phyloP scores from a whole-genome alignment of 805 yeast species.

The Starmerella vaccinii region DNA sequence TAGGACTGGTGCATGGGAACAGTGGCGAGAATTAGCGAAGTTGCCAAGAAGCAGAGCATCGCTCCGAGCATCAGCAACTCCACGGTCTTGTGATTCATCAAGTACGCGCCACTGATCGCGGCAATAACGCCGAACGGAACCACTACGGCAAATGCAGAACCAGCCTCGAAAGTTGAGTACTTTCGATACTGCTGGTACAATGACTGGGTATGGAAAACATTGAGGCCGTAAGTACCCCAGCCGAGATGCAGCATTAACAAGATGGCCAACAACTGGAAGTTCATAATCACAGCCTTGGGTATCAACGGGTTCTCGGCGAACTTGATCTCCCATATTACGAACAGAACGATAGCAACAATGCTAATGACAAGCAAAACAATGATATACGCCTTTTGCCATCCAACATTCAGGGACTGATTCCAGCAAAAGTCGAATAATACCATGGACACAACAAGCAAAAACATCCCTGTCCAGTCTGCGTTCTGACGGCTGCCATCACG shows the following conservation, averaged over 20 bases:
- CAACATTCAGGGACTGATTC: constrained; percentile 65
- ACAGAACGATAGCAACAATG: constrained; percentile 38
- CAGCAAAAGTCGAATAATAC: constrained; percentile 56
- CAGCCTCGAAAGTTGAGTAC: constrained; percentile 39
- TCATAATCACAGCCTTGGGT: constrained; percentile 42
- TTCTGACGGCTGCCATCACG: constrained; percentile 12
- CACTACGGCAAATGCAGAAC: constrained; percentile 40
- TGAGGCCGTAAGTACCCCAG: constrained; percentile 71
- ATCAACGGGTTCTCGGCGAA: constrained; percentile 42
- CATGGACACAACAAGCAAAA: constrained; percentile 49
- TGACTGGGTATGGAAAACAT: constrained; percentile 51
- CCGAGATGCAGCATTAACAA: constrained; percentile 48
- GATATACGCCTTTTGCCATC: constrained; percentile 54
- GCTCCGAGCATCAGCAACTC: constrained; percentile 44
- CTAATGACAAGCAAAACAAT: constrained; percentile 48
- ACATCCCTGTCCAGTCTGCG: constrained; percentile 51
- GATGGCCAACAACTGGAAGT: constrained; percentile 36
- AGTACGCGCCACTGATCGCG: constrained; percentile 41
- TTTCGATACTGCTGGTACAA: constrained; percentile 38
- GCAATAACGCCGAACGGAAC: constrained; percentile 48
- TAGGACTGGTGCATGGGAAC: constrained; percentile 51
- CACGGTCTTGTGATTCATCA: constrained; percentile 41
- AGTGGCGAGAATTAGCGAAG: constrained; percentile 43
- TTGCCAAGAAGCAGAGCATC: constrained; percentile 45
- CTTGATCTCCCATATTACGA: constrained; percentile 38